These are phyloP conservation scores for Aspergillus pseudotamarii DNA, from an alignment of 2,329 filamentous ascomycete species.

Conservation along the genomic window DNA sequence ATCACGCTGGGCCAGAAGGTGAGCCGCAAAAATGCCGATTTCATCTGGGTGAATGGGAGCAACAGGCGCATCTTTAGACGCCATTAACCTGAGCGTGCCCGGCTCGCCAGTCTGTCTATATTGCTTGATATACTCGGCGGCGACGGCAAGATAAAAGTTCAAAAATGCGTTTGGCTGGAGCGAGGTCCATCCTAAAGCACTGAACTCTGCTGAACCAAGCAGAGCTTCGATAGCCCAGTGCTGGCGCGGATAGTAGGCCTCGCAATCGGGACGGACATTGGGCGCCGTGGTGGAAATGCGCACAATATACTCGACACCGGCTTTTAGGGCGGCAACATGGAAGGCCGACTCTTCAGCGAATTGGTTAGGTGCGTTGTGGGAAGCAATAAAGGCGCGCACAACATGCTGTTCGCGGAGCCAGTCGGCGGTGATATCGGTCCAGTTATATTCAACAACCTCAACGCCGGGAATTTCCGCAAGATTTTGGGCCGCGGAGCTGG, in stretches of 20 bases:
- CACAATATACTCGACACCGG: conserved; percentile 47
- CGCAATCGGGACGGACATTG: conserved; percentile 39
- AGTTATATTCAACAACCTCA: conserved; percentile 38
- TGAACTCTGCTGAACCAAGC: conserved; percentile 41
- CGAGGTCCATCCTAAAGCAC: conserved; percentile 42
- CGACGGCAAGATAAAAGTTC: conserved; percentile 23
- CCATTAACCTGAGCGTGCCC: conserved; percentile 29
- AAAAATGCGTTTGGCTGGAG: conserved; percentile 44
- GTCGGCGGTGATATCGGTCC: conserved; percentile 41
- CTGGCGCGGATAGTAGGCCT: conserved; percentile 39
- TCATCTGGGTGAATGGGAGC: conserved; percentile 38
- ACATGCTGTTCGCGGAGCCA: conserved; percentile 46
- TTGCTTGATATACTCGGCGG: conserved; percentile 36
- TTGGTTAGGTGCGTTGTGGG: conserved; percentile 40
- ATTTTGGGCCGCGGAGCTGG: conserved; percentile 21
- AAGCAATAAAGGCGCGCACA: conserved; percentile 43
- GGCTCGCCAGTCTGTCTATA: conserved; percentile 38
- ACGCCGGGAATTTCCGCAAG: conserved; percentile 39
- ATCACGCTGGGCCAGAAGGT: conserved; percentile 35
- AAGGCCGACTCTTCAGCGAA: conserved; percentile 48
- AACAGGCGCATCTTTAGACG: conserved; percentile 32
- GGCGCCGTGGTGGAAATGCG: conserved; percentile 45
- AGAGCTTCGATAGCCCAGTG: conserved; percentile 49
- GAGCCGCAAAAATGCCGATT: conserved; percentile 40
- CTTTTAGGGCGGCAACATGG: conserved; percentile 35